Evolutionary conservation across 441 rosid genomes (phyloP).

Genomic region (Codiaeum variegatum): DNA sequence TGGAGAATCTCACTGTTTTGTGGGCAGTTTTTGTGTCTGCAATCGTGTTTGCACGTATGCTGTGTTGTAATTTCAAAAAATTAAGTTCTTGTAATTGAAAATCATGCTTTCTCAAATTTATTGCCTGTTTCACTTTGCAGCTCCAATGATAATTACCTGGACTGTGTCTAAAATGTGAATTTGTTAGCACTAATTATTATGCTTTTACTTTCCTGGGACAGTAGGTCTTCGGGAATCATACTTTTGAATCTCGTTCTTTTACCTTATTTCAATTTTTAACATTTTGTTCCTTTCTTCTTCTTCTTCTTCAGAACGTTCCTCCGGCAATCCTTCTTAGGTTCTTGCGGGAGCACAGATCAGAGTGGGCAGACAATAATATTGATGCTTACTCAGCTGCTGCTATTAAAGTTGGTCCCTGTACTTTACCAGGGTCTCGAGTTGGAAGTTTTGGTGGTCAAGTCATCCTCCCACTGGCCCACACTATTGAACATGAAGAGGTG

Average conservation of each 20-base stretch:
- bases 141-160: neutral
- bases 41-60: neutral
- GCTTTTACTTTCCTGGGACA: neutral
- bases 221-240: neutral
- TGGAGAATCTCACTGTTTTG: neutral
- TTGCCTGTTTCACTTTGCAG: neutral
- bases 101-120: neutral
- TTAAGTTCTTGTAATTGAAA: constrained; percentile 1
- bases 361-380: constrained; percentile 94
- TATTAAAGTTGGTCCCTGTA: constrained; percentile 85
- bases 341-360: constrained; percentile 92
- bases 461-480: constrained; percentile 92
- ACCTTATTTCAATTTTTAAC: neutral
- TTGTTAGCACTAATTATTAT: neutral
- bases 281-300: neutral
- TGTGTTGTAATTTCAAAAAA: neutral
- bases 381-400: constrained; percentile 97
- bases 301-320: constrained; percentile 66
- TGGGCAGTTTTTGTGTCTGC: neutral
- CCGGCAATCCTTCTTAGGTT: constrained; percentile 91
- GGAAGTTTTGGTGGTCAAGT: constrained; percentile 87
- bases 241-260: neutral
- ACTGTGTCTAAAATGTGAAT: neutral
- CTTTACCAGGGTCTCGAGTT: constrained; percentile 61
- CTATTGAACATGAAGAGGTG: constrained; percentile 94